Percentiles rank a stretch among this genome's conserved stretches.
Evolutionary conservation across 345 rosid species (phyloP).

Genomic region (Salix exigua): DNA sequence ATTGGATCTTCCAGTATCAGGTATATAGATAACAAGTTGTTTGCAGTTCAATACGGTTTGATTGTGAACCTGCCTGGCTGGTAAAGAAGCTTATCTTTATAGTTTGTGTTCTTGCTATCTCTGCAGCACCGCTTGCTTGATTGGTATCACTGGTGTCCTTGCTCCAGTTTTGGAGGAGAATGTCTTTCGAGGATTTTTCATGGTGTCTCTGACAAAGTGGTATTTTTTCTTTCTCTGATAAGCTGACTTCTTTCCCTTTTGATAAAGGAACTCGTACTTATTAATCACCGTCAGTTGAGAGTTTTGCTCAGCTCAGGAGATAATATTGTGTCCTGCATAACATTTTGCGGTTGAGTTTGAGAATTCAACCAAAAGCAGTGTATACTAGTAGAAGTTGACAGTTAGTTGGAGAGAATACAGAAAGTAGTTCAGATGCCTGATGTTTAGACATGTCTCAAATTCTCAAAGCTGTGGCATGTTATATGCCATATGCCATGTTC

Average conservation of each 20-base stretch:
- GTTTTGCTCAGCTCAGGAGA: too few relatives aligned
- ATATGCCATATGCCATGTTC: too few relatives aligned
- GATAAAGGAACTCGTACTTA: background rate
- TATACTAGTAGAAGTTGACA: too few relatives aligned
- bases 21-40: constrained; percentile 25
- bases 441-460: too few relatives aligned
- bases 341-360: too few relatives aligned
- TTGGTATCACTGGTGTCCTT: constrained; percentile 78
- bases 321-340: too few relatives aligned
- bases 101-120: background rate
- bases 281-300: too few relatives aligned
- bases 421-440: too few relatives aligned
- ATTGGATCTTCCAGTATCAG: constrained; percentile 67
- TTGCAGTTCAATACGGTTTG: background rate
- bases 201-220: constrained; percentile 96
- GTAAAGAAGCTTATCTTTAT: background rate
- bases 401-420: too few relatives aligned
- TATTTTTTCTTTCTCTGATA: constrained; percentile 16
- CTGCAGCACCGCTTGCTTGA: constrained; percentile 80
- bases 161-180: constrained; percentile 97
- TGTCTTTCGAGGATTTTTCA: constrained; percentile 88
- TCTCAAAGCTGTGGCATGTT: too few relatives aligned
- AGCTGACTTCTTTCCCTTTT: background rate
- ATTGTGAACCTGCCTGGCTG: background rate
- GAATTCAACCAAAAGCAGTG: too few relatives aligned